Evolutionary conservation across 805 yeast species (phyloP), one percentile per base, ranked within the genome.

Genomic region (Wickerhamomyces subpelliculosus): DNA sequence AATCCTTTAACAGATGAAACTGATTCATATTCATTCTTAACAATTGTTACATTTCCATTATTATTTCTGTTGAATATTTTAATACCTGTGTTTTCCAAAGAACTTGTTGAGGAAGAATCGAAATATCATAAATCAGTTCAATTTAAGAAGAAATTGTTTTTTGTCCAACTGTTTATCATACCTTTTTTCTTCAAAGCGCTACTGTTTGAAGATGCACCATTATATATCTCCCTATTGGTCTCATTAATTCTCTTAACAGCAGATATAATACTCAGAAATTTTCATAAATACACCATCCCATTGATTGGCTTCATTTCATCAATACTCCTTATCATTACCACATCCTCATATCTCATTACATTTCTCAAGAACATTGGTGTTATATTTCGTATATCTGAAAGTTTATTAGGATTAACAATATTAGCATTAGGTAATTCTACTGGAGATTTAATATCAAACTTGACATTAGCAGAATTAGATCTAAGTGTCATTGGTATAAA

Each of bases 381-480:
- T 1, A 64, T 79, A 0, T 73, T 75, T 36, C 57, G 73, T 21
- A 60, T 90, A 8, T 75, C 87, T 9, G 93, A 86, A 42, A 87
- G 88, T 4, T 70, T 89, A 11, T 61, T 90, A 20, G 98, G 98
- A 0, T 62, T 88, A 10, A 90, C 97, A 0, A 69, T 90, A 0
- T 84, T 90, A 58, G 96, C 97, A 0, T 62, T 90, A 41, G 97
- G 98, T 5, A 93, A 90, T 57, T 89, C 96, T 1, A 64, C 84
- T 7, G 97, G 97, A 6, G 98, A 90, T 54, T 64, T 89, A 34
- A 78, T 89, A 1, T 82, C 96, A 0, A 87, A 90, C 48, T 57
- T 82, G 26, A 82, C 94, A 0, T 75, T 90, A 20, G 88, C 95
- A 0, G 66, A 66, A 40, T 73, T 85, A 70, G 96, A 95, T 0